Evolutionary conservation across 176 grass and related monocot genomes (phyloP).

Genomic region (Alopecurus myosuroides): DNA sequence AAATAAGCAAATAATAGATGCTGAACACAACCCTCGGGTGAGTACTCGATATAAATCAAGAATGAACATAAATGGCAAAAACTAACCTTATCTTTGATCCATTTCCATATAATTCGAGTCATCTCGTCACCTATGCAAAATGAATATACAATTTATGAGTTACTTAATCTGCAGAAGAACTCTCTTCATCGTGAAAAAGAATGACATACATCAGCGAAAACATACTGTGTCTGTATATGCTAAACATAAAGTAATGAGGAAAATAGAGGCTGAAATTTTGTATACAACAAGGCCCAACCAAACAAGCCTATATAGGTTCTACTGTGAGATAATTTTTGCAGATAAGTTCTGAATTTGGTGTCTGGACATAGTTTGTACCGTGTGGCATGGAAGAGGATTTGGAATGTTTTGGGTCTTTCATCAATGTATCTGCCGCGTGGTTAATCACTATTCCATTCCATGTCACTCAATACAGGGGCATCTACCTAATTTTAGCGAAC

Average conservation of each 20-base stretch:
- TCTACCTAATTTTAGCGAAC: background rate
- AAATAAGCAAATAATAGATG: background rate
- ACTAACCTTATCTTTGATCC: constrained; percentile 89
- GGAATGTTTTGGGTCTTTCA: background rate
- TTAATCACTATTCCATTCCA: background rate
- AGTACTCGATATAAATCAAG: background rate
- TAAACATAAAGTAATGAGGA: background rate
- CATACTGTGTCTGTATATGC: background rate
- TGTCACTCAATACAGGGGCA: background rate
- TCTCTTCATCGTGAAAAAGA: background rate
- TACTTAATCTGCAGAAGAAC: background rate
- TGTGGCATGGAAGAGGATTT: background rate
- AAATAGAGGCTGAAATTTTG: background rate
- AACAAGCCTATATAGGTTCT: background rate
- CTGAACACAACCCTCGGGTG: background rate
- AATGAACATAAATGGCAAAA: background rate
- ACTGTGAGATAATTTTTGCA: background rate
- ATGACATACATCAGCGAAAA: background rate
- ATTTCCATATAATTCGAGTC: constrained; percentile 87
- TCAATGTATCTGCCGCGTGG: background rate
- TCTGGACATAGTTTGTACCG: background rate
- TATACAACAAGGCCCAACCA: background rate
- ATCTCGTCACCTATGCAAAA: constrained; percentile 70
- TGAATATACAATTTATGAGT: background rate
- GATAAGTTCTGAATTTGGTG: background rate